Base-by-base conservation (phyloP, 208 protist genomes). In the Leishmania guyanensis region DNA sequence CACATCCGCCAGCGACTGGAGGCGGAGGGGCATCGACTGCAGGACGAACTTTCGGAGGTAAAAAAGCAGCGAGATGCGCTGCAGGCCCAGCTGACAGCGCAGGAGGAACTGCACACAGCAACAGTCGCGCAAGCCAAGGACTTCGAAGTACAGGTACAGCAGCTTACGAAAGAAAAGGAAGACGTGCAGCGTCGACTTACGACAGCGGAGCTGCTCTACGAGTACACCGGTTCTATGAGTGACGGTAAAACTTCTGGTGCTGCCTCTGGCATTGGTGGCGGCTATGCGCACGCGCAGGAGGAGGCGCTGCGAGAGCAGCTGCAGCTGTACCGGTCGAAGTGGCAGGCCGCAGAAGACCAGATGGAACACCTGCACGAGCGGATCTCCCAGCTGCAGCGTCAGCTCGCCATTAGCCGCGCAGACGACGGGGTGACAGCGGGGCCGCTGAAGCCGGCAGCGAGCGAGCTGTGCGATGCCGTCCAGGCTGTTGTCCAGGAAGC, bases 281-380 rank as follows among this genome's bases (percentile, higher is more conserved):
- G 16, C 29, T 29, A 65, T n/a, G 43, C 51, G 2, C 48, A 69
- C 0, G 54, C 71, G 48, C 65, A 83, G 33, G 76, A 84, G 66
- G 69, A 82, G 22, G 79, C 78, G 29, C 80, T 91, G 39, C 81
- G 83, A 22, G 82, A 93, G 8, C 84, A 91, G 65, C 62, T 90
- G 78, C 75, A 83, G 72, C 72, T 85, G 29, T 93, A 93, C 72
- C 87, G 90, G 1, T 29, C 77, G 2, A 89, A 89, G 71, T 93
- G 90, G 90, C 90, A 88, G 53, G 79, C 85, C 29, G 87, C 90
- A 9, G 87, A 93, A 77, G 86, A 90, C 50, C 81, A 86, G 76
- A 70, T 86, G 46, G 90, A 93, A 53, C 77, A 84, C 73, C 84
- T 93, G 17, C 66, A 88, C 46, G 29, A 76, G 54, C 78, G 81